phyloP scores from a whole-genome alignment of 148 eudicot genomes.

The Chenopodium formosanum region DNA sequence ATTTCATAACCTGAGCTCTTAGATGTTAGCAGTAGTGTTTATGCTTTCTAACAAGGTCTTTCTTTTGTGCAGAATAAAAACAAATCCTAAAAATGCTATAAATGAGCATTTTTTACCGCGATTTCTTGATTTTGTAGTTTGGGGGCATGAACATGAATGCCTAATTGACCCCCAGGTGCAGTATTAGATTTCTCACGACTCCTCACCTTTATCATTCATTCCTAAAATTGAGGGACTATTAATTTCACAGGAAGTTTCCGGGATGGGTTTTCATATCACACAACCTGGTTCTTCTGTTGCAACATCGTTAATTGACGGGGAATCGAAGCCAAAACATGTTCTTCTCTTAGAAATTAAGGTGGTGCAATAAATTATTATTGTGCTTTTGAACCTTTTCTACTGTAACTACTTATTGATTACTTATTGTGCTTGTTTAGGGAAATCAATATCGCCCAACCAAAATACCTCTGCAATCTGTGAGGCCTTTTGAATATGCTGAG shows the following conservation, averaged over 20 bases:
- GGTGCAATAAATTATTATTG: slow-evolving; percentile 13
- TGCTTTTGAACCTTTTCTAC: slow-evolving; percentile 5
- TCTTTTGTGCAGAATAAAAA: slow-evolving; percentile 66
- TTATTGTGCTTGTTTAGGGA: slow-evolving; percentile 51
- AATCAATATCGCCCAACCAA: slow-evolving; percentile 98
- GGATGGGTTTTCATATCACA: slow-evolving; percentile 98
- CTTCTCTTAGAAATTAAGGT: slow-evolving; percentile 98
- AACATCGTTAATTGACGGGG: slow-evolving; percentile 96
- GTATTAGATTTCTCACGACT: neutral
- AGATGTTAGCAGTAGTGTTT: slow-evolving; percentile 6
- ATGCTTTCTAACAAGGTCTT: slow-evolving; percentile 11
- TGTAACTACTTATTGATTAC: neutral
- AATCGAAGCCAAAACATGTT: slow-evolving; percentile 92
- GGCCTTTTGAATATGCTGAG: slow-evolving; percentile 96
- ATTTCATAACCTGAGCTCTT: neutral
- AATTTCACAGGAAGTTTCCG: slow-evolving; percentile 78
- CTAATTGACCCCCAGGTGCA: slow-evolving; percentile 94
- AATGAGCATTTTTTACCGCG: slow-evolving; percentile 96
- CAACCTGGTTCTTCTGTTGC: slow-evolving; percentile 99
- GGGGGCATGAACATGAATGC: slow-evolving; percentile 99
- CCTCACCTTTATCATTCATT: neutral
- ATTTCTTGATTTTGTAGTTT: slow-evolving; percentile 91
- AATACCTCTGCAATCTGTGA: slow-evolving; percentile 89
- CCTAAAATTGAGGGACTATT: slow-evolving; percentile 13
- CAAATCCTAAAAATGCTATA: slow-evolving; percentile 99